These are phyloP conservation scores for Euptelea pleiosperma DNA, from an alignment of 164 flowering plant species.

Conservation along the genomic window DNA sequence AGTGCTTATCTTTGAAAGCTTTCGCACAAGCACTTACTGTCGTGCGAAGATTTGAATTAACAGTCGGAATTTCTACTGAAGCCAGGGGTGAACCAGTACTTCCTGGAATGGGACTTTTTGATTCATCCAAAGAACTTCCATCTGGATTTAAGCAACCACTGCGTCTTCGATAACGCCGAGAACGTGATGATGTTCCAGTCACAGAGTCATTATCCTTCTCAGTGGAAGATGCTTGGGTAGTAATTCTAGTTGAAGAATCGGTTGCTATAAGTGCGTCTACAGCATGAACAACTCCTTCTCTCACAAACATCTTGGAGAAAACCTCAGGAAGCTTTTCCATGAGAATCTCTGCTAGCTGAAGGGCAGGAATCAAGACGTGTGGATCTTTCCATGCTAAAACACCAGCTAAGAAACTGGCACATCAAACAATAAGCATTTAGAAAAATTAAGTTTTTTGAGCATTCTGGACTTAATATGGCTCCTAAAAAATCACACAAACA, in stretches of 20 bases:
- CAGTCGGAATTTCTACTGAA: constrained; percentile 59
- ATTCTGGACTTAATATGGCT: background rate
- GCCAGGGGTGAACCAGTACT: constrained; percentile 58
- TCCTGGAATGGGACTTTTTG: constrained; percentile 44
- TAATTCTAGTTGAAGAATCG: constrained; percentile 26
- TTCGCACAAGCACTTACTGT: constrained; percentile 74
- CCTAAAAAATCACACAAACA: background rate
- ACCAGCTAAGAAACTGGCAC: constrained; percentile 83
- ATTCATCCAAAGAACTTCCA: constrained; percentile 55
- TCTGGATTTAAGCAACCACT: constrained; percentile 53
- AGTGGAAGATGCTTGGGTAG: constrained; percentile 40
- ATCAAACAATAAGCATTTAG: constrained; percentile 14
- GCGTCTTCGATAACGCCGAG: constrained; percentile 79
- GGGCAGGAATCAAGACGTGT: constrained; percentile 85
- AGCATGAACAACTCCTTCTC: constrained; percentile 99
- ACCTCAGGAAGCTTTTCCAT: constrained; percentile 96
- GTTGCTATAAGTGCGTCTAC: constrained; percentile 66
- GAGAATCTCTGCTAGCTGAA: constrained; percentile 88
- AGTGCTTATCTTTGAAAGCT: constrained; percentile 82
- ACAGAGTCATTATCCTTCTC: constrained; percentile 73
- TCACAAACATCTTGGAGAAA: constrained; percentile 88
- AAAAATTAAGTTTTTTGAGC: constrained; percentile 1
- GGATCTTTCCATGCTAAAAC: constrained; percentile 99
- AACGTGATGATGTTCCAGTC: constrained; percentile 66
- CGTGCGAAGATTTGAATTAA: constrained; percentile 64